Base-by-base conservation (phyloP, 176 grass and related monocot species). In the Cenchrus fungigraminus region DNA sequence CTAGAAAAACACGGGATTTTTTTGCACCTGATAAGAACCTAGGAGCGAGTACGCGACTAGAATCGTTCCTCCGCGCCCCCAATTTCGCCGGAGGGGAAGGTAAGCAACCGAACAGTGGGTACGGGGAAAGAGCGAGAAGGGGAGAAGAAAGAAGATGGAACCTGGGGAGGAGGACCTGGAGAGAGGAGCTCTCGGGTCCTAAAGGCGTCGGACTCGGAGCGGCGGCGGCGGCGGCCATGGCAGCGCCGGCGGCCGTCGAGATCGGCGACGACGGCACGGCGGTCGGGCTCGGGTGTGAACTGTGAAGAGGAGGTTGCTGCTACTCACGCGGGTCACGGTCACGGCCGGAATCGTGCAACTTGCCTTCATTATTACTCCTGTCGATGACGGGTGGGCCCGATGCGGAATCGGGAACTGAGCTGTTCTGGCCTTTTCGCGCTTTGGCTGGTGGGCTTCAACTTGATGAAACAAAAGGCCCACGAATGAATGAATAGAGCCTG, bases 201-300 rank as follows among this genome's bases (percentile, higher is more conserved):
- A 37, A 17, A 56, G 63, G 62, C 15, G 37, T 32, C 31, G 31
- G 31, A 32, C 31, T 32, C 31, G 63, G 40, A 67, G 68, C 60
- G 51, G 76, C 28, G 11, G 40, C 82, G 20, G 72, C 66, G 49
- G 47, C 76, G 22, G 58, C 67, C 83, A 89, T 89, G 73, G 49
- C 28, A 50, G 16, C 51, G 37, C 3, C 37, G 72, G 34, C 65
- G 17, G 79, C 29, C 31, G 59, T 20, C 46, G 45, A 8, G 3
- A 76, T 37, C 73, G 31, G 53, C 69, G 44, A 28, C n/a, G n/a
- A 22, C 59, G 62, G 16, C 34, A 2, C 14, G 37, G 37, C 37
- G 31, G 45, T 14, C 9, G 22, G 68, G n/a, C 45, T 45, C 13
- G 68, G 69, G 69, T 56, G 51, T 68, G 51, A 51, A 51, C 31